Conservation (phyloP, 768 basidiomycete species). For the Lyophyllum atratum region DNA sequence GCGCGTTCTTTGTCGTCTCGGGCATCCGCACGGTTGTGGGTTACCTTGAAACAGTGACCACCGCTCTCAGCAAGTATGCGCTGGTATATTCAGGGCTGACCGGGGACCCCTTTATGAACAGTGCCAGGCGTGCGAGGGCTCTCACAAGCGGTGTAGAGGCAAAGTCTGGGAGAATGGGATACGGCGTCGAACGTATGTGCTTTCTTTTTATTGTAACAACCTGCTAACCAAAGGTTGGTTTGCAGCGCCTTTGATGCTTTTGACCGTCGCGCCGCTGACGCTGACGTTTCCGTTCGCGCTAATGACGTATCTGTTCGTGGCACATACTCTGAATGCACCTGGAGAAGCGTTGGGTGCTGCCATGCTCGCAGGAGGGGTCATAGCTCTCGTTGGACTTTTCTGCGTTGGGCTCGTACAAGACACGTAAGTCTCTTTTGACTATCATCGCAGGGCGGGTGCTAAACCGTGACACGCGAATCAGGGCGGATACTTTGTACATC, state of each 20-base stretch:
- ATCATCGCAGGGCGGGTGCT: background rate
- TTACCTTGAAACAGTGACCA: conserved; percentile 56
- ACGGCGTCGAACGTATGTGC: conserved; percentile 60
- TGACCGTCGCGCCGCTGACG: conserved; percentile 77
- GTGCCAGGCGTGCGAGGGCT: conserved; percentile 50
- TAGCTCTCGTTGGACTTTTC: conserved; percentile 80
- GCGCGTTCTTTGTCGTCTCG: conserved; percentile 44
- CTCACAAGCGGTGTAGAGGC: conserved; percentile 38
- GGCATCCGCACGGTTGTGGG: conserved; percentile 50
- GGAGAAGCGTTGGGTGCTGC: conserved; percentile 75
- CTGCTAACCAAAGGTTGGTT: no score
- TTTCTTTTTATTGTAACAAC: conserved; percentile 1
- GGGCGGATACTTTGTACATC: conserved; percentile 47
- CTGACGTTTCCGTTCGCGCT: conserved; percentile 83
- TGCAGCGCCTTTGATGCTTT: conserved; percentile 64
- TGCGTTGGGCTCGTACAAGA: conserved; percentile 83
- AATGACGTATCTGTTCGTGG: conserved; percentile 85
- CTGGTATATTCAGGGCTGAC: conserved; percentile 77
- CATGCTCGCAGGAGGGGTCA: conserved; percentile 75
- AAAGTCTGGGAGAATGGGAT: conserved; percentile 44
- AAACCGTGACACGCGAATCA: conserved; percentile 13
- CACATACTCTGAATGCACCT: conserved; percentile 73
- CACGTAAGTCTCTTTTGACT: conserved; percentile 31
- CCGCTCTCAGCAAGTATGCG: conserved; percentile 58
- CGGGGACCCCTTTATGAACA: conserved; percentile 66